Conservation (phyloP, 2,329 filamentous ascomycete species). For the Neofusicoccum umdonicola region DNA sequence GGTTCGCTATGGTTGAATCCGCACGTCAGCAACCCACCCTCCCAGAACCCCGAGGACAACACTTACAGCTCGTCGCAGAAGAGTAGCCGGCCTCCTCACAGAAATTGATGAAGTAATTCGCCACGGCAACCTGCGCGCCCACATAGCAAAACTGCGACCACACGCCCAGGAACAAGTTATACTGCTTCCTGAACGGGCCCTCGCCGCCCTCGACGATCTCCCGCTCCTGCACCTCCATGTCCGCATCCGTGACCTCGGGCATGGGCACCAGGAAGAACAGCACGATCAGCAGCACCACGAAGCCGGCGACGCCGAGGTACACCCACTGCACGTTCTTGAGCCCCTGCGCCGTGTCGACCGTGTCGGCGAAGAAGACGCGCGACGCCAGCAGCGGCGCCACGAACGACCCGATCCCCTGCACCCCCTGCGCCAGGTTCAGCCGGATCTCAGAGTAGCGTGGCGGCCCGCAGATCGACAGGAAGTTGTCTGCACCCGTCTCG, state of each 20-base stretch:
- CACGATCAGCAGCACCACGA: constrained; percentile 57
- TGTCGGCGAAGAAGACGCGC: constrained; percentile 52
- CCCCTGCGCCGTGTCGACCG: constrained; percentile 42
- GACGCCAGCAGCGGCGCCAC: constrained; percentile 59
- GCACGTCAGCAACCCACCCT: not conserved
- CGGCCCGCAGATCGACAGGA: constrained; percentile 62
- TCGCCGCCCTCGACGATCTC: not conserved
- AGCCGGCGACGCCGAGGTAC: constrained; percentile 62
- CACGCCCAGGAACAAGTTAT: constrained; percentile 18
- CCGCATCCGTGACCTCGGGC: constrained; percentile 61
- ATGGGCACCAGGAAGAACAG: constrained; percentile 61
- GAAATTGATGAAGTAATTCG: constrained; percentile 20
- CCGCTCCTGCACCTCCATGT: constrained; percentile 45
- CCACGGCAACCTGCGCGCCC: constrained; percentile 12
- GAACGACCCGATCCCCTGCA: constrained; percentile 62
- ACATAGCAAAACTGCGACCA: constrained; percentile 13
- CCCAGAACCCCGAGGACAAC: not conserved
- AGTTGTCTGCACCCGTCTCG: constrained; percentile 61
- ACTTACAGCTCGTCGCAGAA: constrained; percentile 19
- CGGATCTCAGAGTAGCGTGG: constrained; percentile 59
- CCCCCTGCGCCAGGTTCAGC: constrained; percentile 59
- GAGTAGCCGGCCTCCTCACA: constrained; percentile 21
- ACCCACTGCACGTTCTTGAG: constrained; percentile 53
- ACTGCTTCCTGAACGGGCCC: constrained; percentile 22
- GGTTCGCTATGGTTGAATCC: constrained; percentile 15